These are phyloP conservation scores for Gynochthodes officinalis DNA, from an alignment of 257 asterid species.

Conservation along the genomic window DNA sequence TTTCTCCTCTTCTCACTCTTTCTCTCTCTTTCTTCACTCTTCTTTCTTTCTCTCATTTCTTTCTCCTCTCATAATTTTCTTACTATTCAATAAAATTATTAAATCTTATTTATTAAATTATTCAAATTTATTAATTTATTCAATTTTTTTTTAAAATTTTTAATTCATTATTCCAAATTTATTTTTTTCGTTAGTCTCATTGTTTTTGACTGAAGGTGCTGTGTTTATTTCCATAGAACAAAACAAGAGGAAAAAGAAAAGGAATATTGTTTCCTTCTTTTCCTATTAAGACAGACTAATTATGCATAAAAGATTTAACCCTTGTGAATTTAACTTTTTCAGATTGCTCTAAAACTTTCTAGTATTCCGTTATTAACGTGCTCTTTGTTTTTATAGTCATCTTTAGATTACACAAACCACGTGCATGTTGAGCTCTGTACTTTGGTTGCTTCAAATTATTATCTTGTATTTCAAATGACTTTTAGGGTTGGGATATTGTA, in stretches of 20 bases:
- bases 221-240: background rate
- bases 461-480: background rate
- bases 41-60: no score
- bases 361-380: background rate
- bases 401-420: background rate
- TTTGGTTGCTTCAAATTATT: background rate
- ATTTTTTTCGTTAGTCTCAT: no score
- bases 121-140: no score
- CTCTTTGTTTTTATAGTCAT: background rate
- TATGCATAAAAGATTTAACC: background rate
- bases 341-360: background rate
- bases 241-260: background rate
- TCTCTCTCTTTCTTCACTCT: no score
- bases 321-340: background rate
- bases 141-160: no score
- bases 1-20: no score
- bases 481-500: background rate
- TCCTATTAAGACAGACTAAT: background rate
- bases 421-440: background rate
- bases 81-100: no score
- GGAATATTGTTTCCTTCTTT: background rate
- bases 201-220: no score
- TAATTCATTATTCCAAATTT: no score
- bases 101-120: no score
- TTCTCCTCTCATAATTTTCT: no score